Base-by-base conservation (phyloP, 2,329 filamentous ascomycete species). In the Venturia carpophila region DNA sequence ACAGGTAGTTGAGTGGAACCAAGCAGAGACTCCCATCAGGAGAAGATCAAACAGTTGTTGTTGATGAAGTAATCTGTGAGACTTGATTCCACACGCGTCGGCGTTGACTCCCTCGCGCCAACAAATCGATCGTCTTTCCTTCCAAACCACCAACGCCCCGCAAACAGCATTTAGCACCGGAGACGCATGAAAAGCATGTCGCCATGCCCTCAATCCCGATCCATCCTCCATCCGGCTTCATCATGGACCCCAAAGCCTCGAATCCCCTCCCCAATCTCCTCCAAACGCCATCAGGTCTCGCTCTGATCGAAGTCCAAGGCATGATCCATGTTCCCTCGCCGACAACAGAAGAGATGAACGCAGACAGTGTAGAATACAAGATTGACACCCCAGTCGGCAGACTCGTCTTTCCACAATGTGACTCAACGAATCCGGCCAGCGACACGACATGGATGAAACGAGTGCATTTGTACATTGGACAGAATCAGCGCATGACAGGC, bases 241-340 rank as follows among this genome's bases (percentile, higher is more conserved):
- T 24, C n/a, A 42, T 27, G 52, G 21, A 56, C 37, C 42, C 63
- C 3, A 47, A 62, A 56, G 24, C 60, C 39, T 60, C 68, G 67
- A 85, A 84, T 70, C 87, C 90, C 4, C 84, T 97, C 5, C 94
- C 94, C 1, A 75, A 83, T n/a, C 82, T 96, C 68, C 84, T 97
- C 19, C 90, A 92, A 70, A 97, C 93, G 0, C 94, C 94, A 0
- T 87, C 89, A 0, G 94, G 94, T 62, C 84, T 97, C 49, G 93
- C 93, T 21, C 82, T 99, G 58, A 81, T 99, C 66, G 94, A 97
- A 78, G 84, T 99, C 17, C 94, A 99, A 79, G 94, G 92, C 67
- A 91, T 86, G 17, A 87, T 99, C 77, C 93, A 95, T 75, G 80
- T 92, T 0, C 87, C 91, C 9, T 68, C 77, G 1, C 69, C 74